Base-by-base conservation (phyloP, 441 rosid genomes). In the Manihot esculenta region DNA sequence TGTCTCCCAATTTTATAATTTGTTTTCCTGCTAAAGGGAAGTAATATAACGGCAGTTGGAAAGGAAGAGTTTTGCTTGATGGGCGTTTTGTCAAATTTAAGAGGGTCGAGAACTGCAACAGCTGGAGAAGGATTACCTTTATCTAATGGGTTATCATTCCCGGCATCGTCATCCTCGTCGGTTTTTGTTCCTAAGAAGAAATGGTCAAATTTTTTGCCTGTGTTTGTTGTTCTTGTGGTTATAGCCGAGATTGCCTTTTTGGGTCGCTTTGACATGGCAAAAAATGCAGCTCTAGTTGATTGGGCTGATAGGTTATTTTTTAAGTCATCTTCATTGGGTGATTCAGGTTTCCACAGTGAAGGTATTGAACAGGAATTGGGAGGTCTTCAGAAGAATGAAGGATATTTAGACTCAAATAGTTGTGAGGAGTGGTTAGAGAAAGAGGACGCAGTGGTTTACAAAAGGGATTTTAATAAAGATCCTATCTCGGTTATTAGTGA, bases 381-480 rank as follows among this genome's bases (percentile, higher is more conserved):
- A 10, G 68, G 21, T 50, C 80, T 66, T 12, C 70, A 26, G 59
- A 77, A 58, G 45, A 51, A 13, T 27, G 64, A 54, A 13, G 56
- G 24, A 48, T 23, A 67, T 64, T 47, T 60, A 70, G 72, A 63
- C 21, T 15, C 58, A 51, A 84, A 80, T 72, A 87, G 81, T 54
- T 92, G 97, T 51, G 88, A 85, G 75, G 86, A 87, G 81, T 92
- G 92, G 95, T 78, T 92, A 76, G 89, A 89, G 84, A 88, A 80
- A 68, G 91, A 78, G 75, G 99, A 92, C 71, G 75, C 84, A 49
- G 84, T 84, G 63, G 75, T 42, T 59, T 85, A 86, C 75, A 77
- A 88, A 3, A 85, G 96, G 73, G 86, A 88, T 84, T 92, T 92
- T 78, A 76, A 71, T 63, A 83, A 86, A 74, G 88, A 85, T 74